Percentiles rank a stretch among this genome's conserved stretches.
These are phyloP conservation scores for Tylopilus vinaceipallidus DNA, from an alignment of 768 basidiomycete species.

Conservation along the genomic window DNA sequence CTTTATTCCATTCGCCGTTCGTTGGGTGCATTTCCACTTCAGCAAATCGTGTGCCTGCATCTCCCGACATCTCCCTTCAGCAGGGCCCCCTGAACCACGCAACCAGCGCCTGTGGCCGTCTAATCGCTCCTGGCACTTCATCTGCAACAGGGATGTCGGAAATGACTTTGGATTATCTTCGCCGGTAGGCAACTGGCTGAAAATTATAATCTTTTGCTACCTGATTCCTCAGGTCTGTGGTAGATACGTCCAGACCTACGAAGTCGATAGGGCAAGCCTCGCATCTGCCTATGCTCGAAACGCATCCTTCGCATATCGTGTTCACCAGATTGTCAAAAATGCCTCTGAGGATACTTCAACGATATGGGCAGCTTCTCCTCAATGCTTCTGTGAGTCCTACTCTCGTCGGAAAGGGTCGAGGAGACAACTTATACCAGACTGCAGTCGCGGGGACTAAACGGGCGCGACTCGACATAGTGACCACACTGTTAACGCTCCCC, in stretches of 20 bases:
- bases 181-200: conserved; percentile 20
- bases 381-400: conserved; percentile 18
- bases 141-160: conserved; percentile 22
- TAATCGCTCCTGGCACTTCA: not conserved
- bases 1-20: not conserved
- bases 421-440: conserved; percentile 1
- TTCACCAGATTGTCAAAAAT: conserved; percentile 10
- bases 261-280: conserved; percentile 31
- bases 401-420: not conserved
- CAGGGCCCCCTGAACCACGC: not conserved
- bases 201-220: not conserved
- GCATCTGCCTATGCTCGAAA: conserved; percentile 31
- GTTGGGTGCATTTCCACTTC: not conserved
- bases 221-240: conserved; percentile 5
- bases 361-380: not conserved
- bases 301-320: conserved; percentile 33
- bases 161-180: conserved; percentile 31
- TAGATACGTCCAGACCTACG: conserved; percentile 34
- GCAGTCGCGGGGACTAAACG: conserved; percentile 20
- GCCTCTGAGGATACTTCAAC: not conserved
- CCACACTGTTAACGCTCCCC: conserved; percentile 26
- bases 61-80: not conserved
- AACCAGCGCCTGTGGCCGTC: not conserved
- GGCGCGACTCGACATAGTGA: conserved; percentile 28
- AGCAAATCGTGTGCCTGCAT: not conserved